Evolutionary conservation across 495 filamentous ascomycete species (phyloP).

Genomic region (Penicillium flavigenum): DNA sequence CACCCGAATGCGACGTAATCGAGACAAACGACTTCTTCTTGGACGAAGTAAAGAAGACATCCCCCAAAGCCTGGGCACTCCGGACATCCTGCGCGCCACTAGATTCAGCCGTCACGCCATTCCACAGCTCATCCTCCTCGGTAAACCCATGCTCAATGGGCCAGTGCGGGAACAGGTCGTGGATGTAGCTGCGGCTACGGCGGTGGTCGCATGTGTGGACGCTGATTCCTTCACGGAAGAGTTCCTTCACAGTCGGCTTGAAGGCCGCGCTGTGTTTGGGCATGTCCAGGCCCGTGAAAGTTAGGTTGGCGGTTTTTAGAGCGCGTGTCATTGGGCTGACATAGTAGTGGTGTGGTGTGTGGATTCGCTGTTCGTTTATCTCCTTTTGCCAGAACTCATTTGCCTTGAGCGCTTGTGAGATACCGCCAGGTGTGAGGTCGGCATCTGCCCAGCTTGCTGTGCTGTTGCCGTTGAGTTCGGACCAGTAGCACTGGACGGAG

Average conservation of each 20-base stretch:
- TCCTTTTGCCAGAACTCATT: conserved; percentile 62
- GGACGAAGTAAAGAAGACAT: conserved; percentile 52
- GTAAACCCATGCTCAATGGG: conserved; percentile 61
- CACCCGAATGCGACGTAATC: conserved; percentile 67
- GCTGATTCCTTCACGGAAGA: conserved; percentile 68
- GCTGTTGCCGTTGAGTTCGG: conserved; percentile 64
- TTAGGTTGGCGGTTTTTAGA: conserved; percentile 61
- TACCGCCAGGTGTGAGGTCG: conserved; percentile 59
- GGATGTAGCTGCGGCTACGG: conserved; percentile 56
- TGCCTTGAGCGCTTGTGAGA: conserved; percentile 59
- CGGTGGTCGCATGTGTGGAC: conserved; percentile 81
- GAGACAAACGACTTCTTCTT: conserved; percentile 57
- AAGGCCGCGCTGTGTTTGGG: conserved; percentile 49
- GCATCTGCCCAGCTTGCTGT: conserved; percentile 70
- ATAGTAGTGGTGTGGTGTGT: conserved; percentile 65
- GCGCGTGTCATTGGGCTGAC: conserved; percentile 68
- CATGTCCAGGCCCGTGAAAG: conserved; percentile 56
- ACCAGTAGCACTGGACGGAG: conserved; percentile 65
- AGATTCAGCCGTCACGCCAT: conserved; percentile 54
- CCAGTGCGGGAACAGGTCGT: conserved; percentile 55
- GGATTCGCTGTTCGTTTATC: conserved; percentile 54
- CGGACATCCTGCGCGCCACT: conserved; percentile 55
- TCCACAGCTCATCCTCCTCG: conserved; percentile 63
- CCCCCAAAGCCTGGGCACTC: conserved; percentile 55
- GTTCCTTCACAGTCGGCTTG: conserved; percentile 65